Percentiles rank a stretch among this genome's conserved stretches.
phyloP scores from a whole-genome alignment of 1,139 yeast species.

The Barnettozyma hawaiiensis region DNA sequence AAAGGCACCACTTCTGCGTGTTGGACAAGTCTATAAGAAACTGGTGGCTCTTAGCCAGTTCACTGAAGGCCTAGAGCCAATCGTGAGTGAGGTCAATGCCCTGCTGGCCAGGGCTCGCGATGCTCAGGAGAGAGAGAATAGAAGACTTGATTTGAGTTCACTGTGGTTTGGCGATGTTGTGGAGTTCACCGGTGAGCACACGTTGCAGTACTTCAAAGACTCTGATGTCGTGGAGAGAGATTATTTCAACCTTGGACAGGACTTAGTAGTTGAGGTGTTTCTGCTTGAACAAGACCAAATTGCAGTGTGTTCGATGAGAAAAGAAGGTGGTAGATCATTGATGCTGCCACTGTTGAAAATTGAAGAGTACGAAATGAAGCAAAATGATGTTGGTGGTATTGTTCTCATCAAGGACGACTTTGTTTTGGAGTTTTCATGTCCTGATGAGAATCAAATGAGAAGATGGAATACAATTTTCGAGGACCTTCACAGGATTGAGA shows the following conservation, averaged over 20 bases:
- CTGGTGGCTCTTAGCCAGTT: slow-evolving; percentile 13
- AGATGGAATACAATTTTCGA: slow-evolving; percentile 17
- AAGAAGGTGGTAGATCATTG: slow-evolving; percentile 30
- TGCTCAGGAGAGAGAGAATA: slow-evolving; percentile 20
- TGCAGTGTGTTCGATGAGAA: slow-evolving; percentile 27
- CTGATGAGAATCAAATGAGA: slow-evolving; percentile 20
- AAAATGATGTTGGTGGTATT: slow-evolving; percentile 13
- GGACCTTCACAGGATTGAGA: slow-evolving; percentile 3
- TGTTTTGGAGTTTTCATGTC: slow-evolving; percentile 18
- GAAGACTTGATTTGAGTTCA: slow-evolving; percentile 22
- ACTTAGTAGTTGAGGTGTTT: slow-evolving; percentile 20
- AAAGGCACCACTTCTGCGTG: slow-evolving; percentile 37
- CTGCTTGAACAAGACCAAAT: slow-evolving; percentile 16
- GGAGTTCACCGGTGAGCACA: slow-evolving; percentile 24
- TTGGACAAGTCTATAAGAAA: slow-evolving; percentile 31
- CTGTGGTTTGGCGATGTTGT: slow-evolving; percentile 27
- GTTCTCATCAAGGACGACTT: neutral
- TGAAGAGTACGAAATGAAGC: slow-evolving; percentile 22
- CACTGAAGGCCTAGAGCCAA: neutral
- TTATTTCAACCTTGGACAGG: slow-evolving; percentile 28
- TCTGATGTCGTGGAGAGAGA: slow-evolving; percentile 28
- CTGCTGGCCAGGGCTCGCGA: slow-evolving; percentile 16
- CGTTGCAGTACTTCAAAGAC: slow-evolving; percentile 25
- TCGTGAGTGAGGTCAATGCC: neutral
- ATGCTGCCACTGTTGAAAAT: slow-evolving; percentile 33